Base-by-base conservation (phyloP, 768 basidiomycete species). In the Podaxis rugospora region DNA sequence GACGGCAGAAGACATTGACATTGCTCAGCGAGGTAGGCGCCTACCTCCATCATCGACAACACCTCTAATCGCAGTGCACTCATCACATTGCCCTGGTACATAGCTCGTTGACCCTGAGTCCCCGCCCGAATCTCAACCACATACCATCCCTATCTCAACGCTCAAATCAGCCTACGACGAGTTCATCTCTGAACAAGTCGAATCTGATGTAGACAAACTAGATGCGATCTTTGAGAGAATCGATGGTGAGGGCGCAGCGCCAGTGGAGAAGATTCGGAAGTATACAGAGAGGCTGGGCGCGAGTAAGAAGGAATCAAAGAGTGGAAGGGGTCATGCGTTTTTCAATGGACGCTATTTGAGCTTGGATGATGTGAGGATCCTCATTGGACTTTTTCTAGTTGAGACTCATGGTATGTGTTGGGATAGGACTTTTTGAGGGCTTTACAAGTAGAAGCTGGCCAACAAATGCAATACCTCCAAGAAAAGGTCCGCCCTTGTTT, bases 331-430 rank as follows among this genome's bases (percentile, higher is more conserved):
- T 0, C 86, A 91, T 64, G 85, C 80, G 3, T 96, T 98, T 71
- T 78, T 96, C 68, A 96, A 98, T 66, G 95, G 95, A n/a, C 93
- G 88, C 67, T 82, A 90, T 70, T 79, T 85, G 55, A 72, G 81
- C 11, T 70, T 93, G 51, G 80, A 83, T 64, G 89, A 89, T 56
- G 93, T 92, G 66, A 65, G 86, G 75, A 21, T 35, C 5, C 55
- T 16, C 28, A 14, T n/a, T 27, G 37, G 53, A 0, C 40, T 9
- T 21, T 23, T 23, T 23, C 2, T 23, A 16, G 4, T 7, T n/a
- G 53, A 27, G 23, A 44, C 35, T 67, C 32, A 64, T 42, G 13
- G 18, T 16, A 28, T 28, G 6, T 46, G 35, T 27, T 47, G 42
- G 42, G 16, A 44, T 55, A 95, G 90, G 79, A 82, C 23, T 90